phyloP scores from a whole-genome alignment of 2,329 filamentous ascomycete species.

The Alternaria triticimaculans region DNA sequence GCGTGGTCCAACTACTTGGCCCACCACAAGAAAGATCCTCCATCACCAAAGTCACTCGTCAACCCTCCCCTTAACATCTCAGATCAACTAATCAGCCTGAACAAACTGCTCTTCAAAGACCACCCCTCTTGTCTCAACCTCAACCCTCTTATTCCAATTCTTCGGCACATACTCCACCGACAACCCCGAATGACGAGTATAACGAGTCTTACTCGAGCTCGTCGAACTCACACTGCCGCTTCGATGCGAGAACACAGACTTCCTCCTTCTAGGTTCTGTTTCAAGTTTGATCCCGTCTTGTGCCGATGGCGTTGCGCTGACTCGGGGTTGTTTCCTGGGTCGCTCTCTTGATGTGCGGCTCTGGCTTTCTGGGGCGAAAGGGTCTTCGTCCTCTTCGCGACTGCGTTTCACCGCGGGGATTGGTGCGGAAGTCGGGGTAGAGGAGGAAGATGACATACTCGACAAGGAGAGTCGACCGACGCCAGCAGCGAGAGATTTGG shows the following conservation, averaged over 20 bases:
- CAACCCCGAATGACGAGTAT: slow-evolving; percentile 25
- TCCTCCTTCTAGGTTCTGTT: not conserved
- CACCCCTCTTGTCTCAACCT: not conserved
- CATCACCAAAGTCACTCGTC: not conserved
- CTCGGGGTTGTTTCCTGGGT: not conserved
- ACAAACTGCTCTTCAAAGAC: not conserved
- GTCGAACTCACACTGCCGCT: not conserved
- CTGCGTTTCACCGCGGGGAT: not conserved
- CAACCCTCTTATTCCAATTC: slow-evolving; percentile 19
- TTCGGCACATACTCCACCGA: slow-evolving; percentile 17
- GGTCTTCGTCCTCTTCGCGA: not conserved
- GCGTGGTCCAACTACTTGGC: not conserved
- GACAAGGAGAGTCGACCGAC: not conserved
- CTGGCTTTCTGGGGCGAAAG: not conserved
- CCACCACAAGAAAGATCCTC: not conserved
- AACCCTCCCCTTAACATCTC: not conserved
- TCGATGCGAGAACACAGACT: not conserved
- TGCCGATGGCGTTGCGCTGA: not conserved
- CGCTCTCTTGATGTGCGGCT: not conserved
- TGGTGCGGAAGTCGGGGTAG: not conserved
- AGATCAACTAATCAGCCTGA: not conserved
- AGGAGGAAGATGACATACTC: not conserved
- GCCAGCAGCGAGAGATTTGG: not conserved
- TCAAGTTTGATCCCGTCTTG: too few relatives aligned
- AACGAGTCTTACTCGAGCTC: not conserved